Evolutionary conservation across 768 basidiomycete genomes (phyloP), one percentile per base, ranked within the genome.

Genomic region (Boletus insuetus): DNA sequence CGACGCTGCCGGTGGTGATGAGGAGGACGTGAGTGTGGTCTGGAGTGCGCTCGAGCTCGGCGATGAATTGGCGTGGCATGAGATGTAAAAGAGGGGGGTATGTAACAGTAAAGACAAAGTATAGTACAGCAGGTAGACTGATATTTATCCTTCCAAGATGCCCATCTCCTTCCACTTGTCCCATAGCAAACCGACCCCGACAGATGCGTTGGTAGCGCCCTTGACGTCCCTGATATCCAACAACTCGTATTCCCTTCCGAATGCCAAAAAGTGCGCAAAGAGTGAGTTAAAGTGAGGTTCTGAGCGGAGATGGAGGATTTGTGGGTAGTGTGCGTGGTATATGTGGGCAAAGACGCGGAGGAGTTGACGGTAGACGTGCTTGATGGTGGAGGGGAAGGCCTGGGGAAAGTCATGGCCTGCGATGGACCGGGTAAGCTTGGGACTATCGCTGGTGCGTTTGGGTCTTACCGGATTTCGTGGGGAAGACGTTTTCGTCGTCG

Each of bases 271-370:
- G 73, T 98, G 96, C 0, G 96, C 96, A 71, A 98, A 98, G 37
- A 98, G 84, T 4, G 94, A 96, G 71, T 96, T 96, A 77, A 96
- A 95, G 70, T 96, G 94, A 0, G 91, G 91, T 67, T 98, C 96
- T 11, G 89, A 86, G 39, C 92, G 91, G 24, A 98, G 82, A 67
- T 98, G 94, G 22, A 98, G 82, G 66, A 98, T 89, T 62, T 91
- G 86, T 3, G 80, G 78, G 68, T 94, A 98, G 67, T 98, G 96
- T 10, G 92, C 90, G 69, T 98, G 89, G 70, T 98, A 98, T 64
- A 98, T 84, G 77, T 98, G 96, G 11, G 96, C 95, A 68, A 98
- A 98, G 60, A 98, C 90, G 46, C 96, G 91, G 53, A 98, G 83
- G 35, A 98, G 90, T 66, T 98, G 95, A 32, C 94, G 91, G 74